Base-by-base conservation (phyloP, 2,329 filamentous ascomycete species). In the Trichoderma endophyticum region DNA sequence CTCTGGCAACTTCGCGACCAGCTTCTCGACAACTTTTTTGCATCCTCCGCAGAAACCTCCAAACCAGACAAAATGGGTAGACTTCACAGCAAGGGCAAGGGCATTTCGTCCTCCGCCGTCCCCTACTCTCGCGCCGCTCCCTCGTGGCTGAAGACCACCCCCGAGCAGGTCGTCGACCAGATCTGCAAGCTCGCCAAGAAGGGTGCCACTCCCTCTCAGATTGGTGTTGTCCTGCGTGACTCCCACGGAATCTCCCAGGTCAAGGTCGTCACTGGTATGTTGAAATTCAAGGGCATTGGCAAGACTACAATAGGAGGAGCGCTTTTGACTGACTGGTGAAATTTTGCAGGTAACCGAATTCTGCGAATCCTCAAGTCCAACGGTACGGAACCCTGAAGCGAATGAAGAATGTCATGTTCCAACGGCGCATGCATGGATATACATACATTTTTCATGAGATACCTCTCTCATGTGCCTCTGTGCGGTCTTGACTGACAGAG, bases 61-160 rank as follows among this genome's bases (percentile, higher is more conserved):
- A 80, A 81, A 72, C 79, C 82, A 82, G 84, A 81, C 85, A 93
- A 86, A 79, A 97, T 97, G 94, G 94, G 95, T 92, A 92, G 95
- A 90, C 92, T 98, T 92, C 97, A 99, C 92, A 93, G 90, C 90
- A 97, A 98, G 83, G 95, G 96, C 89, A 98, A 98, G 93, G 97
- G 96, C 86, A 99, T 99, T 87, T 94, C 94, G 79, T 87, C 93
- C 87, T 97, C 94, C 76, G 94, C 96, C 82, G 87, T 98, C 86
- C 96, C 97, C 83, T 99, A 98, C 92, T 97, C 94, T 79, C 95
- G 96, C 88, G 91, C 90, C 80, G 84, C 94, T 77, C 95, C 96
- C 75, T 90, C 95, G 79, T 99, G 96, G 96, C 89, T 98, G 86
- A 99, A 99, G 93, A 97, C 94, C 87, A 97, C 94, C 80, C 95